phyloP scores from a whole-genome alignment of 768 basidiomycete genomes.

The Sarcodon sp. region DNA sequence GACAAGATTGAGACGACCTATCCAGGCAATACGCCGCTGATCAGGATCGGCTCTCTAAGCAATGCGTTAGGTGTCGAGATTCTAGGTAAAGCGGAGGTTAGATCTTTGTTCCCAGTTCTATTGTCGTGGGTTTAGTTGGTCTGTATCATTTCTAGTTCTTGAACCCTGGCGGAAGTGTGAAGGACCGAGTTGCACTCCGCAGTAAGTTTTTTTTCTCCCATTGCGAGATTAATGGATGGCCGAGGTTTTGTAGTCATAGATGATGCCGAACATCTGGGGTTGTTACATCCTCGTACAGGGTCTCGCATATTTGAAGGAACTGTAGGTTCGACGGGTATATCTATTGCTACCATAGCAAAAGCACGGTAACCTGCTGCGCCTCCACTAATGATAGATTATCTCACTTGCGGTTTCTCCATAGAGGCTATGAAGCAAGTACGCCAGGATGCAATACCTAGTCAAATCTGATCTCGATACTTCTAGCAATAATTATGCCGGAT shows the following conservation, averaged over 20 bases:
- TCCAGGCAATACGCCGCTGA: slow-evolving; percentile 85
- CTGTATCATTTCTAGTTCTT: slow-evolving; percentile 48
- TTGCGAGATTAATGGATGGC: neutral
- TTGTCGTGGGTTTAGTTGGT: neutral
- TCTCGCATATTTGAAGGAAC: slow-evolving; percentile 97
- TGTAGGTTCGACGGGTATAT: slow-evolving; percentile 92
- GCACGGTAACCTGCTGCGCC: slow-evolving; percentile 46
- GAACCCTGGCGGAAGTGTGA: slow-evolving; percentile 96
- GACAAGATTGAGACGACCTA: neutral
- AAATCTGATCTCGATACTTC: neutral
- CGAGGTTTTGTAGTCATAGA: slow-evolving; percentile 59
- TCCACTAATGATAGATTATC: neutral
- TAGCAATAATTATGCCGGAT: slow-evolving; percentile 85
- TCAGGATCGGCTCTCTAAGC: slow-evolving; percentile 86
- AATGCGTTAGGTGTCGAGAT: slow-evolving; percentile 89
- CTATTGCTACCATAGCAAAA: slow-evolving; percentile 84
- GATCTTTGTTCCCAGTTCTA: neutral
- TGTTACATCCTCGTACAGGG: slow-evolving; percentile 75
- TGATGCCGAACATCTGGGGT: slow-evolving; percentile 77
- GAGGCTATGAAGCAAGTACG: slow-evolving; percentile 83
- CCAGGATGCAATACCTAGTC: slow-evolving; percentile 6
- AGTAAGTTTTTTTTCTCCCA: slow-evolving; percentile 34
- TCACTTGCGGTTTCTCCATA: slow-evolving; percentile 13
- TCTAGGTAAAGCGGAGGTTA: slow-evolving; percentile 87
- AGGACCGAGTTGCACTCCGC: slow-evolving; percentile 90